These are phyloP conservation scores for Microstroma glucosiphilum DNA, from an alignment of 1,284 basidiomycete species.

Conservation along the genomic window DNA sequence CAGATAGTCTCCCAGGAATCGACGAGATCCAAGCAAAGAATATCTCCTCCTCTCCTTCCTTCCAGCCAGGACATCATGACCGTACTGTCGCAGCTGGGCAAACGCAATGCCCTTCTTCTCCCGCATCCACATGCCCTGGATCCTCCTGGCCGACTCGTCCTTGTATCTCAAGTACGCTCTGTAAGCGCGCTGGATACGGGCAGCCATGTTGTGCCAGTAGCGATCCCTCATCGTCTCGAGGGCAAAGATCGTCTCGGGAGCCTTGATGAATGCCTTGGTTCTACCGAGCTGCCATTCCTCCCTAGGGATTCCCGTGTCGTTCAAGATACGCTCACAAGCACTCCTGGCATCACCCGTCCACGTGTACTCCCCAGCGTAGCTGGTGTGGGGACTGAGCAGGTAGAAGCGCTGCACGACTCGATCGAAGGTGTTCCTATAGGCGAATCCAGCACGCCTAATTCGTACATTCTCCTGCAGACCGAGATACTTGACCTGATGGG, in stretches of 20 bases:
- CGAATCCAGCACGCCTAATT: slow-evolving; percentile 92
- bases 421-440: slow-evolving; percentile 93
- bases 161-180: slow-evolving; percentile 92
- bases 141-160: slow-evolving; percentile 86
- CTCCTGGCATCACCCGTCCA: slow-evolving; percentile 87
- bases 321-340: slow-evolving; percentile 86
- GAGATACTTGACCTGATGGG: slow-evolving; percentile 99
- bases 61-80: slow-evolving; percentile 81
- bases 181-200: slow-evolving; percentile 91
- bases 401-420: slow-evolving; percentile 93
- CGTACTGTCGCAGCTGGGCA: slow-evolving; percentile 82
- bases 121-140: slow-evolving; percentile 97
- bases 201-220: slow-evolving; percentile 99
- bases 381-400: slow-evolving; percentile 85
- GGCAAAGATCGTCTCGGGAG: slow-evolving; percentile 96
- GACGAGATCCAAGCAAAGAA: slow-evolving; percentile 85
- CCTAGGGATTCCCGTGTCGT: slow-evolving; percentile 86
- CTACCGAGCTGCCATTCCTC: slow-evolving; percentile 99
- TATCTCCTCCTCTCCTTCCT: slow-evolving; percentile 90
- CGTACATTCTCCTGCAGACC: slow-evolving; percentile 91
- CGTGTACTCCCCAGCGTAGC: slow-evolving; percentile 96
- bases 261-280: slow-evolving; percentile 99
- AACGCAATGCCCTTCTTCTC: slow-evolving; percentile 90
- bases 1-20: slow-evolving; percentile 95
- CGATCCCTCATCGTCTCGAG: slow-evolving; percentile 96